Evolutionary conservation across 1,139 yeast genomes (phyloP), one percentile per base, ranked within the genome.

Genomic region (Suhomyces terraborum): DNA sequence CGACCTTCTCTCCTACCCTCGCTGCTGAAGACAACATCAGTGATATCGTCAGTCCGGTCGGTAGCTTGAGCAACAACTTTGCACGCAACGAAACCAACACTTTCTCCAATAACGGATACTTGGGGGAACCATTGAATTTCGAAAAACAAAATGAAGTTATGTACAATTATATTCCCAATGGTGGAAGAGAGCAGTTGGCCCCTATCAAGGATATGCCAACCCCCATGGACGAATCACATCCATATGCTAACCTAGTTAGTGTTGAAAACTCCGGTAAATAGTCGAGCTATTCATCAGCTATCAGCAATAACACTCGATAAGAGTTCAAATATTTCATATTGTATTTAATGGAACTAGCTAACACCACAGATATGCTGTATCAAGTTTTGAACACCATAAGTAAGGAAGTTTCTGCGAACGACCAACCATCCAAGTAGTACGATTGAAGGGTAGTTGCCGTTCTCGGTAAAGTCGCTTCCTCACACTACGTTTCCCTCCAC

Each of bases 181-280:
- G 35, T 6, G 32, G 42, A 13, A 32, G 36, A 22, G 34, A 38
- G 35, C 40, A 34, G 4, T 51, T 56, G 41, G 58, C 51, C 16
- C 58, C 62, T 4, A 58, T 58, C 28, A 45, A 42, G 21, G 62
- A 59, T 37, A 40, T 52, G 49, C 62, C 61, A 26, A 56, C 61
- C 6, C 64, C 63, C 10, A 38, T 51, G 17, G 61, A 54, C 23
- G 62, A 59, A 26, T 18, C 36, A 16, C 56, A 51, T 23, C 53
- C 58, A 6, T 54, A 50, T 28, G 43, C 42, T 24, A 50, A 45
- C 32, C 38, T 50, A 25, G 52, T 48, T 20, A 38, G 43, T 13
- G 41, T 42, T 13, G 33, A 42, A 26, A 33, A 39, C 31, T 21
- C 37, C 21, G 26, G 28, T 4, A 20, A 37, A 13, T 37, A 30